Evolutionary conservation across 768 basidiomycete genomes (phyloP), one percentile per base, ranked within the genome.

Genomic region (Trametes cinnabarina): DNA sequence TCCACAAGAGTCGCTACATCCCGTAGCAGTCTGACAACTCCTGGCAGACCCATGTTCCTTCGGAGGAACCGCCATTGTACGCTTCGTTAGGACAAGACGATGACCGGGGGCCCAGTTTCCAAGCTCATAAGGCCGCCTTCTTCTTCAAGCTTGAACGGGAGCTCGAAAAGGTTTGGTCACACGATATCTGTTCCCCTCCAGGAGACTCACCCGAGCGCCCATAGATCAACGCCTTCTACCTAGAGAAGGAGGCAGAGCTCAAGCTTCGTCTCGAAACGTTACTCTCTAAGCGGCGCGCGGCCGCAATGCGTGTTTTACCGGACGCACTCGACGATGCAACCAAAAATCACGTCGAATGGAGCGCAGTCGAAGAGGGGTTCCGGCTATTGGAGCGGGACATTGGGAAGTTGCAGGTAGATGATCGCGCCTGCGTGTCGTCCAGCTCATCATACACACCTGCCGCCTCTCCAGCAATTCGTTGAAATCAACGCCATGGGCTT

Each of bases 91-190:
- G 80, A 20, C 80, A 86, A 65, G 87, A 91, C 68, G 81, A 82
- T 28, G 88, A 87, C 64, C 77, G 91, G 56, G 87, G 91, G 0
- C 83, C 89, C 17, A 88, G 92, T 68, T 94, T 98, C 65, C 92
- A 90, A 67, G 93, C 94, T 14, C 93, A 96, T 77, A 93, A 95
- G 69, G 92, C 95, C 3, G 93, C 94, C 1, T 99, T 98, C 79
- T 98, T 99, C 79, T 98, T 97, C 82, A 98, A 95, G 71, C 83
- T 99, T 0, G 95, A 98, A 71, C 83, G 96, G 20, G 97, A 99
- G 72, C 77, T 98, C 20, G 97, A 98, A 75, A 99, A 98, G 85
- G 96, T 51, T 44, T 43, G 37, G 34, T 49, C 51, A 34, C 41
- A 30, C 58, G 51, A 26, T 42, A 43, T 53, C 58, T 28, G 51